Conservation (phyloP, 164 flowering plant species). For the Stephania yunnanensis region DNA sequence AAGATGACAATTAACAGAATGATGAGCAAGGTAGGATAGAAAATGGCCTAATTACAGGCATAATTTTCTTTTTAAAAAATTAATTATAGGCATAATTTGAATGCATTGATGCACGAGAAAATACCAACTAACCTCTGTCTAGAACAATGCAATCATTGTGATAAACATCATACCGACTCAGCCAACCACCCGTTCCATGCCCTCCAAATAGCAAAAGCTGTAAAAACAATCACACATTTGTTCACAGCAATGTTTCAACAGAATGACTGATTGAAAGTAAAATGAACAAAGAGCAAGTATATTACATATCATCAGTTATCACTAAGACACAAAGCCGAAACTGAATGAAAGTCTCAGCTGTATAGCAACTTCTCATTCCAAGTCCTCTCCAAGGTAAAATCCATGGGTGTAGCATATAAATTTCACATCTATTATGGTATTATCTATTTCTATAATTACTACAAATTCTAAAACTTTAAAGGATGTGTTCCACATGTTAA, state of each 20-base stretch:
- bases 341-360: background rate
- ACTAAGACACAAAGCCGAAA: background rate
- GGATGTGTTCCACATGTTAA: background rate
- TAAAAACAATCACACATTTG: conserved; percentile 18
- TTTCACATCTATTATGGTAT: background rate
- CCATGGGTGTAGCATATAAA: background rate
- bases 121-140: conserved; percentile 61
- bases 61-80: background rate
- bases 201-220: conserved; percentile 97
- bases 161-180: conserved; percentile 93
- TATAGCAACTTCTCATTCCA: background rate
- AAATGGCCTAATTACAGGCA: background rate
- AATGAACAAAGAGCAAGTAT: background rate
- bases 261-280: conserved; percentile 1
- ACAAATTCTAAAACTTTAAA: too few relatives aligned
- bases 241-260: background rate
- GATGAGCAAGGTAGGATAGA: background rate
- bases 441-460: background rate
- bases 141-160: conserved; percentile 83
- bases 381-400: background rate
- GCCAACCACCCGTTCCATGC: conserved; percentile 98
- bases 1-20: background rate
- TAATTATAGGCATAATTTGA: too few relatives aligned
- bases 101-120: background rate
- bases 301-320: background rate